Conservation (phyloP, 1,284 basidiomycete genomes). For the Macrocystidia cucumis region DNA sequence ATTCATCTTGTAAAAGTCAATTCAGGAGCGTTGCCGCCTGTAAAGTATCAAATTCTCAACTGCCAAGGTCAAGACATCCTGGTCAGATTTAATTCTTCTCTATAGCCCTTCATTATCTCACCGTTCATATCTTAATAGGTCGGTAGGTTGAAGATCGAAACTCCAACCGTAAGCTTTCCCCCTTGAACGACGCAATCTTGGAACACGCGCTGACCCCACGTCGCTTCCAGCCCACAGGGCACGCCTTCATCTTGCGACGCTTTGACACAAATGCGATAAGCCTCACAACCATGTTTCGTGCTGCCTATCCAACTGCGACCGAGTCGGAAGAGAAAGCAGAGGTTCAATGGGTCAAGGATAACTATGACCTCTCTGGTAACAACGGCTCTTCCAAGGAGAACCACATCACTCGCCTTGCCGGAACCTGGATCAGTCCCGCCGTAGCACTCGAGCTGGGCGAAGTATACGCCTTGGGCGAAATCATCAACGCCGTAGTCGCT, state of each 20-base stretch:
- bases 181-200: too few relatives aligned
- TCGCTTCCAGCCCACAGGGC: slow-evolving; percentile 51
- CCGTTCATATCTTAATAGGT: slow-evolving; percentile 37
- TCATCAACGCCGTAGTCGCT: slow-evolving; percentile 62
- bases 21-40: slow-evolving; percentile 37
- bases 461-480: slow-evolving; percentile 49
- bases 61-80: slow-evolving; percentile 80
- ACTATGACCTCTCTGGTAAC: slow-evolving; percentile 72
- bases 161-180: slow-evolving; percentile 63
- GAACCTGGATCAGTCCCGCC: slow-evolving; percentile 79
- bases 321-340: slow-evolving; percentile 81
- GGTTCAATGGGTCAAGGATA: slow-evolving; percentile 79
- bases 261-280: slow-evolving; percentile 96
- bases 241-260: slow-evolving; percentile 92
- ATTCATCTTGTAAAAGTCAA: slow-evolving; percentile 18
- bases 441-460: slow-evolving; percentile 68
- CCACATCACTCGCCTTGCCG: slow-evolving; percentile 70
- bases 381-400: slow-evolving; percentile 70
- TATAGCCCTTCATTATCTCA: slow-evolving; percentile 6
- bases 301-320: slow-evolving; percentile 84
- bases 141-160: slow-evolving; percentile 84
- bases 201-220: slow-evolving; percentile 13
- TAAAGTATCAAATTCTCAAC: slow-evolving; percentile 81
- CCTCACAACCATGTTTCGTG: slow-evolving; percentile 96
- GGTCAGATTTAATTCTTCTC: slow-evolving; percentile 33